Conservation (phyloP, 768 basidiomycete species). For the Rhodosporidiobolus sp. region DNA sequence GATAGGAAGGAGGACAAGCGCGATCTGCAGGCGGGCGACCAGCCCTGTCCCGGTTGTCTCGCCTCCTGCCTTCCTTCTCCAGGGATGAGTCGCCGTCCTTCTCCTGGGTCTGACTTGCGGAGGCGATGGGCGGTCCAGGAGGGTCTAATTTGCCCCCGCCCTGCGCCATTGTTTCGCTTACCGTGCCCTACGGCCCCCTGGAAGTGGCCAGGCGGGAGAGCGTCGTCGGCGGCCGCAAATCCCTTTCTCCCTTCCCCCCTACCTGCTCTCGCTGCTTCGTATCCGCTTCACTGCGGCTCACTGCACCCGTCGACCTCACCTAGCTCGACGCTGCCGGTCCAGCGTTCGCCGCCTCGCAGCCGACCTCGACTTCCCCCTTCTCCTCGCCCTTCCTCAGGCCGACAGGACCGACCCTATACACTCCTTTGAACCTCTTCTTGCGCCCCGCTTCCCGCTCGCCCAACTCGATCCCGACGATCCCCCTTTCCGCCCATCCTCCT, state of each 20-base stretch:
- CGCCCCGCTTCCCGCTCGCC: not conserved
- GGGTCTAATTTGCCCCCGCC: not conserved
- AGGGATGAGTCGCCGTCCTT: not conserved
- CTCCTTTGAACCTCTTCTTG: slow-evolving; percentile 6
- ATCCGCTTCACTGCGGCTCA: not conserved
- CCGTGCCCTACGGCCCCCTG: not conserved
- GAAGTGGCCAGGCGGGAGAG: no score
- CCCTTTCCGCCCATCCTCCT: not conserved
- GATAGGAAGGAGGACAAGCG: no score
- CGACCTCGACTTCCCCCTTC: not conserved
- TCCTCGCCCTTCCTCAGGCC: not conserved
- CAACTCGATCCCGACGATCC: slow-evolving; percentile 5
- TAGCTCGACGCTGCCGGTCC: not conserved
- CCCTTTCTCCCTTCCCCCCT: not conserved
- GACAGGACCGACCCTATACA: slow-evolving; percentile 11
- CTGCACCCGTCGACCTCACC: not conserved
- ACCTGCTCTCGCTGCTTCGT: not conserved
- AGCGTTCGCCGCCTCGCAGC: not conserved
- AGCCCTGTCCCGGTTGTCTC: not conserved
- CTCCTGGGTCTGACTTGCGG: not conserved
- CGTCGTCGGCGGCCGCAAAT: not conserved
- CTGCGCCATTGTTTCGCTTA: not conserved
- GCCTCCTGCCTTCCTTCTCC: not conserved
- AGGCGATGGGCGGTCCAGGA: not conserved
- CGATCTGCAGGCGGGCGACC: not conserved